phyloP scores from a whole-genome alignment of 768 basidiomycete genomes.

The Tylopilus rubrobrunneus region DNA sequence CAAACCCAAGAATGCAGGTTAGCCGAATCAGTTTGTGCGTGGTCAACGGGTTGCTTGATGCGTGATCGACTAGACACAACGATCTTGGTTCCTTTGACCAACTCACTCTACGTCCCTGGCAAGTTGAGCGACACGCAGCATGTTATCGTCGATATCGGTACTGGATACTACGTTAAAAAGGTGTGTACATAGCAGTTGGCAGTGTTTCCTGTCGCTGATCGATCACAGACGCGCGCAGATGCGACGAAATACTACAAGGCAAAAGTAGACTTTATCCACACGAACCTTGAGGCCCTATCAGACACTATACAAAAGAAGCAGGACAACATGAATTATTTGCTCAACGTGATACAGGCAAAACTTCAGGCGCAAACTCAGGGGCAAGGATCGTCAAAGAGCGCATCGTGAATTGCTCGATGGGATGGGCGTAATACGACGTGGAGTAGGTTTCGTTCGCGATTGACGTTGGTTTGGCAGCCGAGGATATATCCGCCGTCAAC shows the following conservation, averaged over 20 bases:
- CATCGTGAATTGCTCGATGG: constrained; percentile 12
- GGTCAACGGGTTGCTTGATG: neutral
- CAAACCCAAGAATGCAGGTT: constrained; percentile 64
- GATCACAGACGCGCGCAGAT: constrained; percentile 68
- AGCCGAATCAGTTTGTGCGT: constrained; percentile 2
- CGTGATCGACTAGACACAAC: constrained; percentile 59
- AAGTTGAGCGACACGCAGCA: constrained; percentile 77
- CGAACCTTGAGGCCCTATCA: constrained; percentile 83
- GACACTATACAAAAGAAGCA: constrained; percentile 88
- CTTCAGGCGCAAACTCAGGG: constrained; percentile 28
- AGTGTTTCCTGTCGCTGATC: constrained; percentile 2
- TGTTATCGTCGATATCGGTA: constrained; percentile 94
- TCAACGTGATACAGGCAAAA: constrained; percentile 70
- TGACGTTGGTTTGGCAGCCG: neutral
- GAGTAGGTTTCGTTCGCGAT: neutral
- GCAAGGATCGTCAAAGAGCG: constrained; percentile 18
- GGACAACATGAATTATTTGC: constrained; percentile 77
- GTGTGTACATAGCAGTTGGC: constrained; percentile 36
- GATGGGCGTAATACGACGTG: neutral
- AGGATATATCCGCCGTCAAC: neutral
- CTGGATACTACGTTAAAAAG: constrained; percentile 96
- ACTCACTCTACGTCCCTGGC: constrained; percentile 93
- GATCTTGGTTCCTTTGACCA: constrained; percentile 88
- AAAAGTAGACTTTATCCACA: constrained; percentile 79
- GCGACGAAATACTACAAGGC: constrained; percentile 76